Base-by-base conservation (phyloP, 495 filamentous ascomycete species). In the Aspergillus campestris region DNA sequence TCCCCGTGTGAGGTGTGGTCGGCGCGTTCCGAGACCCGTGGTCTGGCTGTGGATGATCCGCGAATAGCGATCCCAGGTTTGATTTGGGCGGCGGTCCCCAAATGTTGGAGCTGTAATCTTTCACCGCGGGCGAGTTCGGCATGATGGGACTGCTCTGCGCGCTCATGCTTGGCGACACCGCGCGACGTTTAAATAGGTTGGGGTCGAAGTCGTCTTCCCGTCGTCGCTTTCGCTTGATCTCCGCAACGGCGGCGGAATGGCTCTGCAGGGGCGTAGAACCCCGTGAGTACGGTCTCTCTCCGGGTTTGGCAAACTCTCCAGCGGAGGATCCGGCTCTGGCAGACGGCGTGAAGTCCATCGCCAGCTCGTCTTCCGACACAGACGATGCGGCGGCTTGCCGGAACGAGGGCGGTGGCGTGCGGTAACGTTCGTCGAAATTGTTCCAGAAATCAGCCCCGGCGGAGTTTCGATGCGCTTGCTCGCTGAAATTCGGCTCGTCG, bases 141-240 rank as follows among this genome's bases (percentile, higher is more conserved):
- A 91, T 75, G n/a, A 92, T 75, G 0, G 90, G 90, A 44, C 84
- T 89, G 60, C 89, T 91, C 56, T 94, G 86, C 3, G 84, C 84
- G 56, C 89, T 94, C 74, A 95, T 80, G 11, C 92, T 87, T 5
- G 92, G 92, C 34, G 86, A 92, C 3, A 99, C 92, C 9, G 92
- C 92, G 30, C 92, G 79, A 13, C 92, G 78, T 65, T 99, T 99
- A 69, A 99, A 86, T 45, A 84, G 82, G 10, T 82, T 80, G 7
- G 86, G 82, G 58, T 97, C 90, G 47, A 95, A 86, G 51, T 95
- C 88, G 57, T 97, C 92, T 47, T 96, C 92, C 29, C 88, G 77
- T 34, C 87, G 76, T 12, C 90, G 81, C 59, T 95, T 94, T 59
- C 73, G 82, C 59, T 80, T 79, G 31, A 89, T 80, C 40, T 89